Percentiles rank a stretch among this genome's conserved stretches.
phyloP scores from a whole-genome alignment of 2,329 filamentous ascomycete genomes.

The Aureobasidium sp. region DNA sequence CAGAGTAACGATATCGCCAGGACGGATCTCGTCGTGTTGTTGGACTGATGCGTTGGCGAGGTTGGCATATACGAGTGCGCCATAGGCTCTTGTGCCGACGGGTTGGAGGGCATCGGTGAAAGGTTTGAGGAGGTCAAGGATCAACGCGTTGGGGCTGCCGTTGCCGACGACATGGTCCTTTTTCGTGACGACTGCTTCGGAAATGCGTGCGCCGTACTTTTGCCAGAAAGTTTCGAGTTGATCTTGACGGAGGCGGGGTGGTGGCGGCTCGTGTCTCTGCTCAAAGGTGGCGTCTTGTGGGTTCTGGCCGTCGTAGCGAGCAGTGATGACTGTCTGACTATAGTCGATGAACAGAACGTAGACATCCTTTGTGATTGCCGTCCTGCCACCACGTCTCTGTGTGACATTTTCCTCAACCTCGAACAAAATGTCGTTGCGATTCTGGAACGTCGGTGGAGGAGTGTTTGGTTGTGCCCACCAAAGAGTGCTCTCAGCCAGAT shows the following conservation, averaged over 20 bases:
- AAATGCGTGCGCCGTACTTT: conserved; percentile 71
- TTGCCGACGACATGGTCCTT: conserved; percentile 79
- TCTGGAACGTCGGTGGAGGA: conserved; percentile 74
- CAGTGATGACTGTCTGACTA: conserved; percentile 83
- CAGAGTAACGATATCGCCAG: conserved; percentile 87
- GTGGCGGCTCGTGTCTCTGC: conserved; percentile 80
- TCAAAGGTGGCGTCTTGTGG: conserved; percentile 66
- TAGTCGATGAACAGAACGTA: conserved; percentile 94
- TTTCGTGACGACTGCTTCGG: conserved; percentile 60
- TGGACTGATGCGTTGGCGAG: conserved; percentile 87
- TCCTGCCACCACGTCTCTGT: conserved; percentile 62
- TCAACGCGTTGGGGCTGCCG: conserved; percentile 68
- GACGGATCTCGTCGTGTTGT: conserved; percentile 85
- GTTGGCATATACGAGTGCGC: conserved; percentile 88
- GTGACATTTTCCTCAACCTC: conserved; percentile 74
- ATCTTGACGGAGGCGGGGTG: conserved; percentile 76
- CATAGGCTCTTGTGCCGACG: conserved; percentile 82
- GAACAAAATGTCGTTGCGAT: conserved; percentile 72
- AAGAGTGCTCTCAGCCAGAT: conserved; percentile 63
- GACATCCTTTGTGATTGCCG: conserved; percentile 68
- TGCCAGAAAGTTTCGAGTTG: conserved; percentile 83
- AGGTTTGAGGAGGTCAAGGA: conserved; percentile 68
- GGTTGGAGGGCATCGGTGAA: conserved; percentile 69
- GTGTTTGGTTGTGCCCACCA: conserved; percentile 86
- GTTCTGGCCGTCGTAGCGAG: conserved; percentile 69